phyloP scores from a whole-genome alignment of 1,284 basidiomycete genomes.

The Mycosarcoma maydis region DNA sequence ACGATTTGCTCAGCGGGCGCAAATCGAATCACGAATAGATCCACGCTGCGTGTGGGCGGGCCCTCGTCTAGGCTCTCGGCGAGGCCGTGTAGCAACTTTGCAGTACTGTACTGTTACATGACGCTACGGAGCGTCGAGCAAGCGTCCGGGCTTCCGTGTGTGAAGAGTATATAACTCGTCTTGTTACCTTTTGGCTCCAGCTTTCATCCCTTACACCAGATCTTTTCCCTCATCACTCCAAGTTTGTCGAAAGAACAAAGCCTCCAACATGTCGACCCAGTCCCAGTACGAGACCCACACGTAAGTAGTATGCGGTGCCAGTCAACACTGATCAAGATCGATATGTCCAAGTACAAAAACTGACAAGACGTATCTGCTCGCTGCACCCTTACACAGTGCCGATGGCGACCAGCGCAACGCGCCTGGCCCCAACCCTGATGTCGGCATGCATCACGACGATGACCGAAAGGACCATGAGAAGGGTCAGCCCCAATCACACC shows the following conservation, averaged over 20 bases:
- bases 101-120: conserved; percentile 1
- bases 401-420: conserved; percentile 57
- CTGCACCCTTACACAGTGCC: conserved; percentile 23
- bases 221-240: no score
- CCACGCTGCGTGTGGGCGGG: no score
- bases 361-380: no score
- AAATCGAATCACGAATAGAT: no score
- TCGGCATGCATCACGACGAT: conserved; percentile 50
- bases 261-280: conserved; percentile 37
- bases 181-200: not conserved
- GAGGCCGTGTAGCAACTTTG: no score
- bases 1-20: no score
- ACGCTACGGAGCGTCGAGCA: conserved; percentile 16
- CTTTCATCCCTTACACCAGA: not conserved
- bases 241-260: no score
- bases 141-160: not conserved
- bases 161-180: conserved; percentile 14
- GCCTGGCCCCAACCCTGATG: conserved; percentile 47
- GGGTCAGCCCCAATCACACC: conserved; percentile 58
- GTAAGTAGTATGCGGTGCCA: conserved; percentile 21
- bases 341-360: no score
- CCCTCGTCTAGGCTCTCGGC: no score
- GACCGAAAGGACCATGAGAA: conserved; percentile 56
- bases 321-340: no score
- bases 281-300: conserved; percentile 46